These are phyloP conservation scores for Solanum lycopersicoides DNA, from an alignment of 257 asterid species.

Conservation along the genomic window DNA sequence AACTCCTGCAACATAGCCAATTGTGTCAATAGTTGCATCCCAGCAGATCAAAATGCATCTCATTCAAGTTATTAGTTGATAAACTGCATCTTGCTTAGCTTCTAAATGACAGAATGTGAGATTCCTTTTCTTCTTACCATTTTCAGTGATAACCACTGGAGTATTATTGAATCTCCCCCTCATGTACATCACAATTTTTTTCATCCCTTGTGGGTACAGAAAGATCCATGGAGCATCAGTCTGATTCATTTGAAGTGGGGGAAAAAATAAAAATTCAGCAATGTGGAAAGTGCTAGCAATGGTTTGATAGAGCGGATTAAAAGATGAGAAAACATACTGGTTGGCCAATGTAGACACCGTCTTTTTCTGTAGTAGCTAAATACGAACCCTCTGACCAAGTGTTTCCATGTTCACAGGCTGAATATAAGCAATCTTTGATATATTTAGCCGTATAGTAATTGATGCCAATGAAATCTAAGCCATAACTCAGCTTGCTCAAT, in stretches of 20 bases:
- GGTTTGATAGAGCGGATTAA: not conserved
- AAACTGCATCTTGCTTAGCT: not conserved
- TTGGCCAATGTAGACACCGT: slow-evolving; percentile 38
- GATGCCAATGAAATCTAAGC: slow-evolving; percentile 43
- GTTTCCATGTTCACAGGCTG: slow-evolving; percentile 31
- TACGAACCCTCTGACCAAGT: slow-evolving; percentile 32
- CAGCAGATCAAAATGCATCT: not conserved
- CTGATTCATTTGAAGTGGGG: slow-evolving; percentile 1
- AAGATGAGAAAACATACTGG: too few relatives aligned
- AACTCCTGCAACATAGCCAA: slow-evolving; percentile 20
- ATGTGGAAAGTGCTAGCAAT: not conserved
- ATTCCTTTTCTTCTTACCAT: slow-evolving; percentile 21
- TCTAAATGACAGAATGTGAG: not conserved
- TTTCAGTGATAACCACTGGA: slow-evolving; percentile 51
- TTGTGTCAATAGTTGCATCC: not conserved
- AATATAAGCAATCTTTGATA: slow-evolving; percentile 41
- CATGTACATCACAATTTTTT: slow-evolving; percentile 37
- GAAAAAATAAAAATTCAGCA: not conserved
- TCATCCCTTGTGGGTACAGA: slow-evolving; percentile 51
- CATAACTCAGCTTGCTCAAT: slow-evolving; percentile 2
- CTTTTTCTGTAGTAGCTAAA: slow-evolving; percentile 18
- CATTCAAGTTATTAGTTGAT: not conserved
- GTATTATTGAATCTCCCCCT: slow-evolving; percentile 47
- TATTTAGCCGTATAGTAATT: slow-evolving; percentile 46
- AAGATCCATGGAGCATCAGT: slow-evolving; percentile 39